Conservation (phyloP, 805 yeast genomes). For the Nakazawaea ernobii region DNA sequence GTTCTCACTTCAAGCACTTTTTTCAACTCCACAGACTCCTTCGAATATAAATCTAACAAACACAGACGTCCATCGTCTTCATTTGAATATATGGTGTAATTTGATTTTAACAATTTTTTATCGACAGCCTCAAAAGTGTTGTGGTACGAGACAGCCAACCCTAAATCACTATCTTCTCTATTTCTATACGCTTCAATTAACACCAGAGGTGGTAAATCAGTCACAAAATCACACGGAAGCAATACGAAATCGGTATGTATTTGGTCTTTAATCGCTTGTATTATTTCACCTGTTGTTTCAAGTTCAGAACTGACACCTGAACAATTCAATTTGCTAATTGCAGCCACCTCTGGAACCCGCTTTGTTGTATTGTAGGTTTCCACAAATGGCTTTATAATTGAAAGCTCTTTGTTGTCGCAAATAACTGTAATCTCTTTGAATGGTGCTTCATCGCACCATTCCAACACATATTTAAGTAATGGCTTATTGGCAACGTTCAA, state of each 20-base stretch:
- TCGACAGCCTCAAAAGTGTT: conserved; percentile 75
- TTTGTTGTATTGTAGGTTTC: conserved; percentile 34
- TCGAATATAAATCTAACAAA: conserved; percentile 68
- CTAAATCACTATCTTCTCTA: conserved; percentile 60
- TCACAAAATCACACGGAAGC: conserved; percentile 89
- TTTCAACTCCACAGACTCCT: conserved; percentile 61
- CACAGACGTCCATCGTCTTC: conserved; percentile 34
- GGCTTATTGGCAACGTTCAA: conserved; percentile 69
- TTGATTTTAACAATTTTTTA: conserved; percentile 62
- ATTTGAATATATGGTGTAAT: conserved; percentile 62
- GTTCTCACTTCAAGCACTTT: conserved; percentile 75
- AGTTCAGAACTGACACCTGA: conserved; percentile 36
- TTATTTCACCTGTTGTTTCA: conserved; percentile 52
- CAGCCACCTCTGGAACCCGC: conserved; percentile 29
- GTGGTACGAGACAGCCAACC: conserved; percentile 70
- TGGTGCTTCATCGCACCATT: conserved; percentile 89
- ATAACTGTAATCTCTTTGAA: conserved; percentile 68
- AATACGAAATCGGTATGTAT: conserved; percentile 58
- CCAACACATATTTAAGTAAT: conserved; percentile 79
- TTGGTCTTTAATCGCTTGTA: conserved; percentile 42
- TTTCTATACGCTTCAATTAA: conserved; percentile 79
- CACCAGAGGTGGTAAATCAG: conserved; percentile 87
- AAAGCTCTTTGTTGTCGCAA: conserved; percentile 40
- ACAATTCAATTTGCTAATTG: conserved; percentile 33
- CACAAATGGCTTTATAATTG: conserved; percentile 43